These are phyloP conservation scores for Dendryphion nanum DNA, from an alignment of 2,329 filamentous ascomycete species.

Conservation along the genomic window DNA sequence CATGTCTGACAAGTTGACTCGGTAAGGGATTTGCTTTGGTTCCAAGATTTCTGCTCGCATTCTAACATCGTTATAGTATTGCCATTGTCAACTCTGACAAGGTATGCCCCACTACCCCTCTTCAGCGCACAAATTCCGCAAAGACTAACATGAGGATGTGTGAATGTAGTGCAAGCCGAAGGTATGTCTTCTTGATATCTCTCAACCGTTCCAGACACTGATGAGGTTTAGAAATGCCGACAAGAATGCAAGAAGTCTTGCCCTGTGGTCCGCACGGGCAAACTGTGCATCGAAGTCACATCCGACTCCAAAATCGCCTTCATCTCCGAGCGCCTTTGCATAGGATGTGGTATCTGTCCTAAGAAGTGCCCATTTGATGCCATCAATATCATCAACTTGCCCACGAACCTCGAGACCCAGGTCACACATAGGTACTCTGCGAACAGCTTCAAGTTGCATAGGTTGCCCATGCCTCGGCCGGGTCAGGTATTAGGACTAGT, in stretches of 20 bases:
- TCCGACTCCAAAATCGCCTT: constrained; percentile 91
- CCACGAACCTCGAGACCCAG: constrained; percentile 97
- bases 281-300: constrained; percentile 93
- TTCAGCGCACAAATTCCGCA: constrained; percentile 28
- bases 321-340: constrained; percentile 93
- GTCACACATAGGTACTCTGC: constrained; percentile 98
- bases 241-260: constrained; percentile 99
- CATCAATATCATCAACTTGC: constrained; percentile 99
- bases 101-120: constrained; percentile 56
- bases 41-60: not conserved
- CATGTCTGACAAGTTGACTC: constrained; percentile 93
- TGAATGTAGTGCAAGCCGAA: constrained; percentile 77
- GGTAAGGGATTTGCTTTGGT: constrained; percentile 57
- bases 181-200: constrained; percentile 44
- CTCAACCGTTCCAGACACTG: constrained; percentile 10
- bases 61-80: constrained; percentile 58
- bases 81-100: constrained; percentile 99
- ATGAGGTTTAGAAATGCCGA: constrained; percentile 76
- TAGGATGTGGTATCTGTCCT: constrained; percentile 98
- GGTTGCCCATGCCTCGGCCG: constrained; percentile 90
- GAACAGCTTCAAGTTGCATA: constrained; percentile 99
- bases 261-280: constrained; percentile 94
- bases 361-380: constrained; percentile 99
- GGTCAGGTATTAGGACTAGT: constrained; percentile 95
- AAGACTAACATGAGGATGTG: constrained; percentile 42